Conservation (phyloP, 106 monocot genomes). For the Dendrobium chrysotoxum region DNA sequence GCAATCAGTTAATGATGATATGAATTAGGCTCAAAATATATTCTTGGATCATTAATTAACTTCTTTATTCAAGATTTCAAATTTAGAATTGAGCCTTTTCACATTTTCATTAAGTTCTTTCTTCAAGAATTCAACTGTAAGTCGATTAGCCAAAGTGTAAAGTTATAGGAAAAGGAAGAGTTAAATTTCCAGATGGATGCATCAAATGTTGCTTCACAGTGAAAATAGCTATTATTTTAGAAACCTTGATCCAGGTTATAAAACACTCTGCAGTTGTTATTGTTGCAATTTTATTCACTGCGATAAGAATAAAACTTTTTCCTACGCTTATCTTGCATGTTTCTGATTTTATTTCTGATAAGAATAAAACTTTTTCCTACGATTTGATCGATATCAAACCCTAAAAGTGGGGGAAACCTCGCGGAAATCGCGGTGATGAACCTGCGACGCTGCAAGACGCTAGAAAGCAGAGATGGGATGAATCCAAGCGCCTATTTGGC, state of each 20-base stretch:
- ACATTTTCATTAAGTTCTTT: neutral
- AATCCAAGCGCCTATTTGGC: neutral
- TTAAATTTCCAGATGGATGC: neutral
- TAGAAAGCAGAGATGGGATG: neutral
- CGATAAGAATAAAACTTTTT: neutral
- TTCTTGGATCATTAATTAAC: neutral
- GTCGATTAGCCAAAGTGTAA: neutral
- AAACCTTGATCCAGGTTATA: neutral
- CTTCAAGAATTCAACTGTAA: neutral
- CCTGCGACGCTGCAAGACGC: neutral
- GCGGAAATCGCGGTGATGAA: neutral
- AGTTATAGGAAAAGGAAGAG: too few relatives aligned
- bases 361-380: too few relatives aligned
- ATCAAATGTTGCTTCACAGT: neutral
- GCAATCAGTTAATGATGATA: neutral
- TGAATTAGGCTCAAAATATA: neutral
- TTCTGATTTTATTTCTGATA: neutral
- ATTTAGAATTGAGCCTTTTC: neutral
- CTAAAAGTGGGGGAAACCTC: neutral
- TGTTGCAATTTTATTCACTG: neutral
- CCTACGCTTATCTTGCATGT: neutral
- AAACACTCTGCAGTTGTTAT: neutral
- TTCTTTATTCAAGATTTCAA: neutral
- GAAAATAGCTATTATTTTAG: neutral
- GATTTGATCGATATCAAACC: neutral